Evolutionary conservation across 108 stramenopile species (phyloP).

Genomic region (Nitzschia inconspicua): DNA sequence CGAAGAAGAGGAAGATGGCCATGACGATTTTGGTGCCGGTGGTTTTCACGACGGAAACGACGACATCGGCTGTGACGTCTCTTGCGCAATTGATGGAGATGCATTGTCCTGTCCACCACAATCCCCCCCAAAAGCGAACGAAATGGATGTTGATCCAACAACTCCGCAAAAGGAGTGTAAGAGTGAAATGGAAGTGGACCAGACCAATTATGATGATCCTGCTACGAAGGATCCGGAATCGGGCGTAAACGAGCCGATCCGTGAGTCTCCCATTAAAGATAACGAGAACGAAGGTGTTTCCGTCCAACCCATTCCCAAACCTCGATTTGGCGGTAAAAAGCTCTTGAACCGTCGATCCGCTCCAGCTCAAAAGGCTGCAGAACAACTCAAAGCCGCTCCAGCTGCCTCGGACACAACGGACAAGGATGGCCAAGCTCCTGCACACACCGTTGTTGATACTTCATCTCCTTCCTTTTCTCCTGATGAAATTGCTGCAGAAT

Average conservation of each 20-base stretch:
- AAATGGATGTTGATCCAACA: neutral
- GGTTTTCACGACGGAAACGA: constrained; percentile 16
- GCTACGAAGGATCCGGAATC: neutral
- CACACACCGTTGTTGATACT: constrained; percentile 35
- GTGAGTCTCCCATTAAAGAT: constrained; percentile 8
- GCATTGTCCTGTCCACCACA: neutral
- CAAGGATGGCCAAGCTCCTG: constrained; percentile 2
- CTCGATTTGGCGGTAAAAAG: constrained; percentile 16
- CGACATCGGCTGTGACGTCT: constrained; percentile 8
- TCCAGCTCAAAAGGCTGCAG: constrained; percentile 36
- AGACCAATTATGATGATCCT: too few relatives aligned
- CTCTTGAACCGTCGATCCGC: constrained; percentile 29
- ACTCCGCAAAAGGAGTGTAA: neutral
- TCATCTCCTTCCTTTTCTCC: constrained; percentile 51
- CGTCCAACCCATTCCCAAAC: constrained; percentile 23
- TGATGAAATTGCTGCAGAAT: constrained; percentile 47
- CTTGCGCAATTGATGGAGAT: constrained; percentile 12
- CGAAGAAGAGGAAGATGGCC: constrained; percentile 29
- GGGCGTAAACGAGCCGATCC: neutral
- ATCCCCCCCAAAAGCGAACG: neutral
- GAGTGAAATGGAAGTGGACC: neutral
- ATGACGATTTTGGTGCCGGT: constrained; percentile 21
- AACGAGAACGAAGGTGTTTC: constrained; percentile 24
- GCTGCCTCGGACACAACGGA: neutral
- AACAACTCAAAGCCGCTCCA: constrained; percentile 5